Base-by-base conservation (phyloP, 164 flowering plant species). In the Protea cynaroides region DNA sequence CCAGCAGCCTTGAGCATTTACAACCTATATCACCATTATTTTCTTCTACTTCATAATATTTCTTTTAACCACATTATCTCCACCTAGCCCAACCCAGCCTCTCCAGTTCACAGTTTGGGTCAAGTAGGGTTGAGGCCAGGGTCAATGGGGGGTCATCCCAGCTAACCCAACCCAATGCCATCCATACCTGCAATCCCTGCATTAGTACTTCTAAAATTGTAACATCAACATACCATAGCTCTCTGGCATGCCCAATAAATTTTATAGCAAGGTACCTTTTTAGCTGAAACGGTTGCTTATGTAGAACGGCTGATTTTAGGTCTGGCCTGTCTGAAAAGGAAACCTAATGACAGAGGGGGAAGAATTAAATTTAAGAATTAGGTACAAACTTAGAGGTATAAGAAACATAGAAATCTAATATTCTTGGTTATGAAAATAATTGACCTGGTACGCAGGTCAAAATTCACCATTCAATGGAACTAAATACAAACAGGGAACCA, bases 281-380 rank as follows among this genome's bases (percentile, higher is more conserved):
- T 24, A 81, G 75, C 58, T 47, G 50, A 75, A 86, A 87, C 58
- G 93, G 93, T 69, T 84, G 84, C 65, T 78, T 69, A 29, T 71
- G 37, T 34, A 89, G 69, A 51, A 75, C 44, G 24, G 90, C 89
- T 62, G 71, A 64, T 76, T 87, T 87, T 57, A 82, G 77, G 53
- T 79, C 76, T 55, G 77, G 78, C 56, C 72, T 76, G 51, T 84
- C 88, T 53, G 82, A 78, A 71, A 89, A 89, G 55, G 85, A 77
- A 63, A 87, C 79, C 96, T 89, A 78, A 56, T 58, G 22, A 61
- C 61, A 71, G 59, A 72, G 43, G 58, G 11, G 60, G 37, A 70
- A 38, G 23, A 22, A 37, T 63, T 38, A 59, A 53, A 40, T 37
- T 49, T 58, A 61, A 22, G 37, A 43, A 55, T 7, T 22, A 56